A percentile compares a stretch with the other conserved stretches of the same genome.
These are phyloP conservation scores for Lentinula raphanica DNA, from an alignment of 768 basidiomycete species.

Conservation along the genomic window DNA sequence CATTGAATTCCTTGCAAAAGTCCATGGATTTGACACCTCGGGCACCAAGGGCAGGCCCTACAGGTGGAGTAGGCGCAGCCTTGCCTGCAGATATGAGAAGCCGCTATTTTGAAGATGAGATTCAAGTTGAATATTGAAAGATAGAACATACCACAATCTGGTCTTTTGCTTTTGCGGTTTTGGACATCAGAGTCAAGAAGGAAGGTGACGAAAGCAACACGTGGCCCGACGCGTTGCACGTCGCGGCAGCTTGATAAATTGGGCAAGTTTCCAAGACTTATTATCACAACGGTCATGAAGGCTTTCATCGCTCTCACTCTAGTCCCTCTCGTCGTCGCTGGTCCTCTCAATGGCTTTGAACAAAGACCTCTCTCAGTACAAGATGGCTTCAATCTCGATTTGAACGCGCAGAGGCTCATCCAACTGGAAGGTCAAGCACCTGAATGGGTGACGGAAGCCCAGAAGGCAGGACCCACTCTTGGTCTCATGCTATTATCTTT, in stretches of 20 bases:
- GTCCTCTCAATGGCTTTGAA: slow-evolving; percentile 26
- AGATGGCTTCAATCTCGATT: slow-evolving; percentile 63
- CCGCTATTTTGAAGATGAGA: slow-evolving; percentile 43
- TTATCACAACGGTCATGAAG: slow-evolving; percentile 11
- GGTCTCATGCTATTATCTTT: slow-evolving; percentile 1
- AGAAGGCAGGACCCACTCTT: slow-evolving; percentile 55
- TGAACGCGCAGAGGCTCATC: slow-evolving; percentile 68
- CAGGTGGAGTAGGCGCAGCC: slow-evolving; percentile 91
- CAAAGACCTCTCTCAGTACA: slow-evolving; percentile 35
- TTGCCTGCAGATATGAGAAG: slow-evolving; percentile 89
- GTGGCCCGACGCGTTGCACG: slow-evolving; percentile 1
- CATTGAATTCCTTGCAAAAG: slow-evolving; percentile 99
- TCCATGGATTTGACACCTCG: slow-evolving; percentile 99
- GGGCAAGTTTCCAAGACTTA: background rate
- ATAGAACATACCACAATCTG: slow-evolving; percentile 66
- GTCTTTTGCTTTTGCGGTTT: slow-evolving; percentile 55
- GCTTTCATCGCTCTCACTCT: background rate
- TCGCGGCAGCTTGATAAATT: background rate
- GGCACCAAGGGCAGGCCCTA: slow-evolving; percentile 96
- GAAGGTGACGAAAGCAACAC: background rate
- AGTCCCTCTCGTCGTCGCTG: slow-evolving; percentile 29
- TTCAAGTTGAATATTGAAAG: slow-evolving; percentile 10
- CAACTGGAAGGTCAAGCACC: slow-evolving; percentile 66
- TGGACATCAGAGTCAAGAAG: slow-evolving; percentile 52
- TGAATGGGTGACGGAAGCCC: slow-evolving; percentile 82